Evolutionary conservation across 306 rosid genomes (phyloP), one percentile per base, ranked within the genome.

Genomic region (Elaeagnus macrophylla): DNA sequence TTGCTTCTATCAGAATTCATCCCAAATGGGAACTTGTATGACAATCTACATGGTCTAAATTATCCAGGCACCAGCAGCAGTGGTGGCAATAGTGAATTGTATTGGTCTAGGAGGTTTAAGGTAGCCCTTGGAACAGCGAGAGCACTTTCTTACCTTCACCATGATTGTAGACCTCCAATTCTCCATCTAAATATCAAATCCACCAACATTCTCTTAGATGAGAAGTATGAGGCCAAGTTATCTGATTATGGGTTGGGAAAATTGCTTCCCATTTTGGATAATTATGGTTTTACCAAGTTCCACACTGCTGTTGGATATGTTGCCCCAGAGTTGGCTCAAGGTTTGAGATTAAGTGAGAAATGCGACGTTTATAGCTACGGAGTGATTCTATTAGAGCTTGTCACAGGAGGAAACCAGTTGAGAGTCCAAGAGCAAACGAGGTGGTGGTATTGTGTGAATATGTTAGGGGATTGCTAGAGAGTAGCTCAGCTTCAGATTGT

Each of bases 151-250:
- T 84, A 80, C 78, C 99, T 93, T 78, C 99, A 93, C 81, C 95
- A 93, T 62, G 99, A 93, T 60, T 93, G 89, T 39, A 68, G 75
- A 16, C 99, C 99, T 60, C 87, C 94, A 37, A 70, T 93, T 69
- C 95, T 93, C 73, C 96, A 93, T 79, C 99, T 93, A 78, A 87
- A 93, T 82, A 72, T 93, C 12, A 93, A 93, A 66, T 87, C 99
- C 20, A 75, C 88, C 7, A 93, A 93, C 85, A 82, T 93, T 71
- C 89, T 93, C 67, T 56, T 93, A 66, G 94, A 84, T 51, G 89
- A 82, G 64, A 87, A 72, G 35, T 84, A 80, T 42, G 89, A 84
- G 60, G 82, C 81, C 14, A 93, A 93, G 81, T 71, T 93, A 67
- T 93, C 95, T 6, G 96, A 93, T 77, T 93, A 76, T 53, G 99